Percentiles rank a stretch among this genome's conserved stretches.
Evolutionary conservation across 805 yeast genomes (phyloP).

Genomic region (Sugiyamaella mastotermitis): DNA sequence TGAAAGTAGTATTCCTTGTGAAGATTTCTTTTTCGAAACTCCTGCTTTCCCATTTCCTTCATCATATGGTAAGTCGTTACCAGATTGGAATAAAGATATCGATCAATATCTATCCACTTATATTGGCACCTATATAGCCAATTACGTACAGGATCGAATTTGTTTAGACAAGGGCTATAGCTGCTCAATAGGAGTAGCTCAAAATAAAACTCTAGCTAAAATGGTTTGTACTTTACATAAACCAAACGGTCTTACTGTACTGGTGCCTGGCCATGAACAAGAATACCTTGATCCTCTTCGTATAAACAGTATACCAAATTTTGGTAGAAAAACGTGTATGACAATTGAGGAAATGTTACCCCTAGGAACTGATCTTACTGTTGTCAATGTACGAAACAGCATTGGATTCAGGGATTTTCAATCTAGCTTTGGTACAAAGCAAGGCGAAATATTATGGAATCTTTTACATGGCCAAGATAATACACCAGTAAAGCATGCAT

Average conservation of each 20-base stretch:
- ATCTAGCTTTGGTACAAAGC: conserved; percentile 1
- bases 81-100: conserved; percentile 1
- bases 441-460: conserved; percentile 12
- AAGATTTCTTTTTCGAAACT: conserved; percentile 24
- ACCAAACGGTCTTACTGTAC: conserved; percentile 26
- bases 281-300: conserved; percentile 18
- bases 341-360: conserved; percentile 2
- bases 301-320: conserved; percentile 23
- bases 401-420: background rate
- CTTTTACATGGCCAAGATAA: conserved; percentile 17
- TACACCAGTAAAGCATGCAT: conserved; percentile 11
- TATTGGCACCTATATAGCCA: conserved; percentile 26
- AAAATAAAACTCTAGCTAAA: conserved; percentile 25
- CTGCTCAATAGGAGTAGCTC: conserved; percentile 29
- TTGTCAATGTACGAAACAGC: background rate
- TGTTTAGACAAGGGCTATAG: conserved; percentile 22
- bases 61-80: conserved; percentile 3
- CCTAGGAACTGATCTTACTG: background rate
- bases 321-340: conserved; percentile 21
- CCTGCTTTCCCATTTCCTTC: conserved; percentile 23
- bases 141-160: conserved; percentile 22
- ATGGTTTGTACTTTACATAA: conserved; percentile 27
- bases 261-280: conserved; percentile 22
- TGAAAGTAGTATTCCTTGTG: conserved; percentile 10
- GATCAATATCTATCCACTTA: conserved; percentile 15